Percentiles rank a stretch among this genome's conserved stretches.
Conservation (phyloP, 73 alveolate species). For the Diophrys appendiculata region DNA sequence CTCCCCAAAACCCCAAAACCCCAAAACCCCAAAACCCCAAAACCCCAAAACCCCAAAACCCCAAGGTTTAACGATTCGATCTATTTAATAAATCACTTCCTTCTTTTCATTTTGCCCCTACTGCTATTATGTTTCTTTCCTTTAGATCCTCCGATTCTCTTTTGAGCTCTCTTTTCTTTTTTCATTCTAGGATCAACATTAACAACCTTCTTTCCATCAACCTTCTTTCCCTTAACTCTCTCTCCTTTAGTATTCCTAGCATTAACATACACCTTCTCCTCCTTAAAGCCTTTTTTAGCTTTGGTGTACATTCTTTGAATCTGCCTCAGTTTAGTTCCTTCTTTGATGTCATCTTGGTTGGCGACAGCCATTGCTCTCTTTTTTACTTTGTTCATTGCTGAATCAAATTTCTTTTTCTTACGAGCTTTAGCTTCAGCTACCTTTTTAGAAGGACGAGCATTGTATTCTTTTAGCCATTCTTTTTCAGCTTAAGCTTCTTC, state of each 20-base stretch:
- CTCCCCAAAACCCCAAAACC: too few species aligned
- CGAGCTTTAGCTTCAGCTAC: slow-evolving; percentile 93
- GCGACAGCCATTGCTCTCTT: slow-evolving; percentile 87
- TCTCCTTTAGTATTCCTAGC: slow-evolving; percentile 6
- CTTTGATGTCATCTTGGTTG: slow-evolving; percentile 89
- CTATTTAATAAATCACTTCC: neutral
- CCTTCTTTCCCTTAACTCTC: slow-evolving; percentile 27
- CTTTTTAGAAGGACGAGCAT: slow-evolving; percentile 93
- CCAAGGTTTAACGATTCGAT: too few species aligned
- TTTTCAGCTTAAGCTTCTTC: slow-evolving; percentile 87
- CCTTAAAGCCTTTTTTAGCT: slow-evolving; percentile 79
- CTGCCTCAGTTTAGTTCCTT: slow-evolving; percentile 88
- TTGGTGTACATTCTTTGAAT: slow-evolving; percentile 85
- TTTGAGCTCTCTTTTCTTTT: slow-evolving; percentile 76
- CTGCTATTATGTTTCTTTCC: slow-evolving; percentile 5
- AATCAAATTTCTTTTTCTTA: slow-evolving; percentile 84
- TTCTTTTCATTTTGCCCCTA: neutral
- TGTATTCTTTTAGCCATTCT: slow-evolving; percentile 83
- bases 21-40: too few species aligned
- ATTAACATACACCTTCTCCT: slow-evolving; percentile 48
- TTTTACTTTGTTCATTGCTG: slow-evolving; percentile 84
- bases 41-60: too few species aligned
- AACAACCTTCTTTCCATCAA: slow-evolving; percentile 55
- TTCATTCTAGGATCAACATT: slow-evolving; percentile 77
- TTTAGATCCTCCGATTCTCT: slow-evolving; percentile 68